Evolutionary conservation across 2,329 filamentous ascomycete species (phyloP), one percentile per base, ranked within the genome.

Genomic region (Malbranchea zuffiana): DNA sequence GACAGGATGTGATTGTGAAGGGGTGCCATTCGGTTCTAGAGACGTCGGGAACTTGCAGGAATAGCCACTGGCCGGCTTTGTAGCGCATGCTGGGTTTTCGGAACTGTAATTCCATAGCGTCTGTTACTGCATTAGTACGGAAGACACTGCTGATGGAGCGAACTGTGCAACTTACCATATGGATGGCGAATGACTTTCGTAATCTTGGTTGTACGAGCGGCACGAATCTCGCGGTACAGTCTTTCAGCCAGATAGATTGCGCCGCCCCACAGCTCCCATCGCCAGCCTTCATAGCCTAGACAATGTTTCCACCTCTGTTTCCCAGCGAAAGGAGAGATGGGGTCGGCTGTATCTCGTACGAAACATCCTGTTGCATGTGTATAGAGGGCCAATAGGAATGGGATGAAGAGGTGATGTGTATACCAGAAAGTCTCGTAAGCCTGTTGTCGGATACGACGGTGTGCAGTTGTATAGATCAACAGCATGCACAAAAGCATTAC

Each of bases 341-440:
- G 74, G 0, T 74, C 53, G 4, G 68, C 59, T 1, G 78, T 80
- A 55, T 95, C 87, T 48, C 90, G 82, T 25, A 98, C 90, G 65
- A 98, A 98, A 63, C 90, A 98, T 42, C 86, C 87, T 5, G 83
- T 84, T 1, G 90, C 88, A 60, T 98, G 90, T 8, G 88, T 96
- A 62, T 96, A 98, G 49, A 98, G 77, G 30, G 75, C 88, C 29
- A 98, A 71, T 53, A 96, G 65, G 61, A 98, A 98, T 1, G 90
- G 88, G 43, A 98, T 82, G 54, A 96, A 96, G n/a, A 98, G 74
- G 53, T 98, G 90, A 62, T 98, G 90, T 0, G 86, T 94, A 63
- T 98, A 98, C 90, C 90, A 98, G 59, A 98, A 98, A 0, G 88
- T 92, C 65, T 98, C 90, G 55, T 87, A 98, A 0, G 85, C 93